Conservation (phyloP, 495 filamentous ascomycete genomes). For the Penicillium argentinense region DNA sequence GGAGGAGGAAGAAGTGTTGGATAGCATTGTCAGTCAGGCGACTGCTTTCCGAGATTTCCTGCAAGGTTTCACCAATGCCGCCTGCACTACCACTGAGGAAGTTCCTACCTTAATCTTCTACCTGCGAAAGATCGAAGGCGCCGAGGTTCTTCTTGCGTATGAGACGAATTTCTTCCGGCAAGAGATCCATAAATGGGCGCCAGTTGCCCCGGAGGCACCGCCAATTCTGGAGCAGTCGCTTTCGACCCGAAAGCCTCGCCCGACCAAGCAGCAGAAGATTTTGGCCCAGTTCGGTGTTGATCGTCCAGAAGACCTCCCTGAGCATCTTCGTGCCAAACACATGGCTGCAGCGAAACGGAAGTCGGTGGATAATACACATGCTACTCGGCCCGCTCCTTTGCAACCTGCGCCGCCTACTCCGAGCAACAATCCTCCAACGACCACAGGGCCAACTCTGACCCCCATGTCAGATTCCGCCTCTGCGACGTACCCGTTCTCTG, state of each 20-base stretch:
- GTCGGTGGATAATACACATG: slow-evolving; percentile 31
- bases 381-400: slow-evolving; percentile 22
- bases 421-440: slow-evolving; percentile 22
- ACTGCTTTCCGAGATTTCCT: slow-evolving; percentile 83
- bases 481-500: slow-evolving; percentile 42
- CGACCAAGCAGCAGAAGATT: slow-evolving; percentile 96
- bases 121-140: slow-evolving; percentile 95
- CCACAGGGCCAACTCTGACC: slow-evolving; percentile 35
- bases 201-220: slow-evolving; percentile 80
- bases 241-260: slow-evolving; percentile 94
- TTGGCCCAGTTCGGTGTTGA: slow-evolving; percentile 84
- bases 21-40: slow-evolving; percentile 81
- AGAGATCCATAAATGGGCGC: slow-evolving; percentile 94
- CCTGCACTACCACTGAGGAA: slow-evolving; percentile 80
- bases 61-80: slow-evolving; percentile 72
- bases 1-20: slow-evolving; percentile 84
- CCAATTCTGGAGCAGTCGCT: slow-evolving; percentile 80
- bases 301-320: slow-evolving; percentile 84
- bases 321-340: slow-evolving; percentile 72
- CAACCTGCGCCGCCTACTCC: slow-evolving; percentile 31
- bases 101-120: slow-evolving; percentile 93
- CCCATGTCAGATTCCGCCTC: slow-evolving; percentile 33
- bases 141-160: slow-evolving; percentile 85
- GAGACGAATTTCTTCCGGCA: slow-evolving; percentile 98
- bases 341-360: slow-evolving; percentile 56